Evolutionary conservation across 2,329 filamentous ascomycete species (phyloP).

Genomic region (Alternaria angustiovoidea): DNA sequence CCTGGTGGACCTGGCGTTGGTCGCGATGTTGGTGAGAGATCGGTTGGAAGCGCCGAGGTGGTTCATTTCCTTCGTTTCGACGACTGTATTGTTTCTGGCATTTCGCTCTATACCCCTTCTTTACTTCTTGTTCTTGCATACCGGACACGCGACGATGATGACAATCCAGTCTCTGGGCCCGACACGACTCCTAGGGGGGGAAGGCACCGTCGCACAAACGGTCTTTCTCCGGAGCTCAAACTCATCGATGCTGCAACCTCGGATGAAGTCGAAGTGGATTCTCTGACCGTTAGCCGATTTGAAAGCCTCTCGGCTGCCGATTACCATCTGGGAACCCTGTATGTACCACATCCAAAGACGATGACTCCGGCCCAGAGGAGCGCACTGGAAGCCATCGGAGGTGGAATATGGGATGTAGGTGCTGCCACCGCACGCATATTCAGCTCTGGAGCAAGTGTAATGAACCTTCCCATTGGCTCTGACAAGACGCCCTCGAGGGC

Average conservation of each 20-base stretch:
- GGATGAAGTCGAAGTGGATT: constrained; percentile 85
- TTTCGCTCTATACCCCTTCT: constrained; percentile 94
- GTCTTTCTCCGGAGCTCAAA: constrained; percentile 84
- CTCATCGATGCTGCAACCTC: constrained; percentile 87
- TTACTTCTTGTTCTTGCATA: constrained; percentile 92
- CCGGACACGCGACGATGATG: constrained; percentile 76
- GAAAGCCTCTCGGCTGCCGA: constrained; percentile 87
- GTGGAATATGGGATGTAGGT: constrained; percentile 88
- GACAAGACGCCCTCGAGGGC: constrained; percentile 43
- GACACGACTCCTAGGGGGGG: constrained; percentile 70
- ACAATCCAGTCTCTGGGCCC: constrained; percentile 62
- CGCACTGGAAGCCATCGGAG: constrained; percentile 77
- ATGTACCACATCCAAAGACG: constrained; percentile 73
- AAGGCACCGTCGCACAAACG: constrained; percentile 76
- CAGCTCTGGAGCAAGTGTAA: constrained; percentile 81
- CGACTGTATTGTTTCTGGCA: constrained; percentile 96
- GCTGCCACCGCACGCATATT: constrained; percentile 88
- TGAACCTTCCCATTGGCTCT: constrained; percentile 54
- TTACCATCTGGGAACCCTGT: constrained; percentile 87
- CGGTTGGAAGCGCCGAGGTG: constrained; percentile 84
- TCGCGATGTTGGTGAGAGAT: constrained; percentile 73
- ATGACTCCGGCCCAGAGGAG: constrained; percentile 71
- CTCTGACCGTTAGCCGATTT: constrained; percentile 83
- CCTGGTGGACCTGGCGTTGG: constrained; percentile 73
- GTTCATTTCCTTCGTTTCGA: constrained; percentile 88